Base-by-base conservation (phyloP, 2,329 filamentous ascomycete species). In the Endocalyx cinctus region DNA sequence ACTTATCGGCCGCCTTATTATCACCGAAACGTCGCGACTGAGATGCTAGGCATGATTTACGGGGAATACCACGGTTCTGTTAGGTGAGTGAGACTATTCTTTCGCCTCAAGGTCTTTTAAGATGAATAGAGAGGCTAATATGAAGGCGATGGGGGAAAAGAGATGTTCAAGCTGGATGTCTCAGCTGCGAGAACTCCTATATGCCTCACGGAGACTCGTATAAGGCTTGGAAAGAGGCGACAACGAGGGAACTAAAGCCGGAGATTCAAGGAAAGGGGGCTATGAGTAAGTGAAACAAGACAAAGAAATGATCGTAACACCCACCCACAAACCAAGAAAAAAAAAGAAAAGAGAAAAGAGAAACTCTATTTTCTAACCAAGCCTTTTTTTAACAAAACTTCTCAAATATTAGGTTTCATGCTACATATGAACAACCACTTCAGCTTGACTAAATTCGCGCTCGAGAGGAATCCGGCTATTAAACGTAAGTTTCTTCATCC, bases 1-100 rank as follows among this genome's bases (percentile, higher is more conserved):
- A 76, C 72, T 0, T 77, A 74, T 59, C 64, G 72, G 5, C 68
- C 70, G 7, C 72, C 73, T 2, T 77, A 72, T 59, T 77, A 74
- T 52, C 72, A 76, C 49, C 60, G 67, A 33, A 70, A 69, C 50
- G 64, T 62, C 5, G 67, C 67, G 40, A 62, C 58, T 5, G 66
- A 70, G 37, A 64, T 67, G 46, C 64, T 66, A 60, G 63, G 61
- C 8, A 49, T 65, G 27, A 60, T 62, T 39, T 38, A 38, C 27
- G 36, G 36, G n/a, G 20, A 23, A 23, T 23, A 23, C 20, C 20
- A 23, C n/a, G 20, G 20, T 8, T 23, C 20, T 23, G 20, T 23
- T 8, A 23, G 20, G 20, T 23, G n/a, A 8, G 20, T 23, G n/a
- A n/a, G n/a, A 8, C 20, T n/a, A 23, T n/a, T n/a, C n/a, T n/a